Conservation (phyloP, 2,329 filamentous ascomycete species). For the Pseudogymnoascus sp. region DNA sequence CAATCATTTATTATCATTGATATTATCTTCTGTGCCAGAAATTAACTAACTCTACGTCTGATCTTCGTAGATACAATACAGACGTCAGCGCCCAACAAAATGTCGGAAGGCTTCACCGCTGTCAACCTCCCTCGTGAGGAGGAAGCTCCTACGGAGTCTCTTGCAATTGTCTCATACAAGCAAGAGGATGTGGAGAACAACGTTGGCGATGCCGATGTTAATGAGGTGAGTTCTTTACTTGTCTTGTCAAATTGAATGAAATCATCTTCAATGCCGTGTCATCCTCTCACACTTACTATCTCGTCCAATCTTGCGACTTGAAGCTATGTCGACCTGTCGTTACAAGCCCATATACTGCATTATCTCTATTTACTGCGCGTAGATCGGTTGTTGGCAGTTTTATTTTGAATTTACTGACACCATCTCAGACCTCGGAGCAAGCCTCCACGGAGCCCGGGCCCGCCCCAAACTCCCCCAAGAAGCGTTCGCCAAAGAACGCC, state of each 20-base stretch:
- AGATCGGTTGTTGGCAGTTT: background rate
- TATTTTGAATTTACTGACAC: background rate
- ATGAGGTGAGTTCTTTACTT: background rate
- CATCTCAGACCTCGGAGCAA: background rate
- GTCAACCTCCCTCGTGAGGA: background rate
- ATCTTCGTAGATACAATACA: background rate
- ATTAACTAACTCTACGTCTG: background rate
- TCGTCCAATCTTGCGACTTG: background rate
- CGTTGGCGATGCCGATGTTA: background rate
- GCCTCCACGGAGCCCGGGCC: background rate
- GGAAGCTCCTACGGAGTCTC: background rate
- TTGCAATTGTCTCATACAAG: background rate
- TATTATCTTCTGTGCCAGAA: background rate
- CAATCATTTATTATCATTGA: background rate
- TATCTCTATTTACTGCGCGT: background rate
- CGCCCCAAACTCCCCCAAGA: background rate
- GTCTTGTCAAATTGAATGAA: background rate
- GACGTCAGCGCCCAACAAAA: background rate
- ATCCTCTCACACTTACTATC: background rate
- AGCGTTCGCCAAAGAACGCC: background rate
- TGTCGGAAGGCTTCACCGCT: background rate
- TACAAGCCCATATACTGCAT: background rate
- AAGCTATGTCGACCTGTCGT: background rate
- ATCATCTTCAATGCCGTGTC: background rate
- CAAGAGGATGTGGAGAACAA: background rate